phyloP scores from a whole-genome alignment of 2,329 filamentous ascomycete species.

The Camillea tinctor region DNA sequence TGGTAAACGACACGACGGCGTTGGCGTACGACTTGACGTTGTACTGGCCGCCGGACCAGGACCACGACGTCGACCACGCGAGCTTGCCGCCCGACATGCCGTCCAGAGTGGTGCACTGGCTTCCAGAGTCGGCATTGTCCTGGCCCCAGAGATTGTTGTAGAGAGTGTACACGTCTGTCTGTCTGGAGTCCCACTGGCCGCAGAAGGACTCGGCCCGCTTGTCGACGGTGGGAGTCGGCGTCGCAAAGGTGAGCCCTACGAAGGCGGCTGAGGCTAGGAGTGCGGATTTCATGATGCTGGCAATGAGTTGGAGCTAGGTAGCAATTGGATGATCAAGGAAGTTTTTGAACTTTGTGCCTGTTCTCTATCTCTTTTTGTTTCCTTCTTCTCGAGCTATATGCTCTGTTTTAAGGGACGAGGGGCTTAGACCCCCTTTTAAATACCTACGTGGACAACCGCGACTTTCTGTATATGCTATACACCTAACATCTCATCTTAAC shows the following conservation, averaged over 20 bases:
- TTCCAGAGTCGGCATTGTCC: conserved; percentile 35
- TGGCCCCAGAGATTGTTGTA: conserved; percentile 55
- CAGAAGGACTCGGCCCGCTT: conserved; percentile 22
- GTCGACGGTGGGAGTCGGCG: conserved; percentile 17
- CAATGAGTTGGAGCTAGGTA: too few relatives aligned
- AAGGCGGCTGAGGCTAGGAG: conserved; percentile 7
- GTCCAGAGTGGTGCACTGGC: conserved; percentile 43
- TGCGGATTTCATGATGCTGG: conserved; percentile 15
- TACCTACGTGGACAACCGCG: not conserved
- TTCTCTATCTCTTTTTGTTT: not conserved
- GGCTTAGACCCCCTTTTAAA: not conserved
- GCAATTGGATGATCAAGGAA: too few relatives aligned
- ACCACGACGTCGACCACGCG: conserved; percentile 44
- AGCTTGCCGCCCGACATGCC: conserved; percentile 34
- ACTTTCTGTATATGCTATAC: not conserved
- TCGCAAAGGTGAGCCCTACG: conserved; percentile 10
- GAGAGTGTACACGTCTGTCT: conserved; percentile 43
- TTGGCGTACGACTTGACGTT: conserved; percentile 49
- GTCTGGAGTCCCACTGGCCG: conserved; percentile 25
- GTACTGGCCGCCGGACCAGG: conserved; percentile 39
- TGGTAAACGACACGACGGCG: conserved; percentile 35
- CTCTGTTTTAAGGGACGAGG: not conserved
- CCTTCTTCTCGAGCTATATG: not conserved
- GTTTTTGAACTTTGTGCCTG: too few relatives aligned
- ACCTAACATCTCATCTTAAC: not conserved